Percentiles rank a stretch among this genome's conserved stretches.
phyloP scores from a whole-genome alignment of 108 stramenopile genomes.

The Skeletonema tropicum region DNA sequence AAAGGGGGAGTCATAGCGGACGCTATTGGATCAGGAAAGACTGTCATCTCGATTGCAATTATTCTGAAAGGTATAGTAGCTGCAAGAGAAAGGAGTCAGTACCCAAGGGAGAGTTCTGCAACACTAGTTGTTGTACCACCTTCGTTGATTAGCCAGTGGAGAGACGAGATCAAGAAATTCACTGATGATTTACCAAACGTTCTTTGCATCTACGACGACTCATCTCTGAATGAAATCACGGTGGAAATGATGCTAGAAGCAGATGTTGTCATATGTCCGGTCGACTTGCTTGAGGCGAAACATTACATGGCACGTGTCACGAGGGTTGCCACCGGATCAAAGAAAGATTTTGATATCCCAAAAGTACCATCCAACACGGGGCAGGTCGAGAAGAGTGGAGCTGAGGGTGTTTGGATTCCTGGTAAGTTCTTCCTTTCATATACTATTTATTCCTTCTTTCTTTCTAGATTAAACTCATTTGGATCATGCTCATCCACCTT shows the following conservation, averaged over 20 bases:
- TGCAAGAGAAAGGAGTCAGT: constrained; percentile 33
- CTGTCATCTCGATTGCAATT: constrained; percentile 77
- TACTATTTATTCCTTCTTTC: no score
- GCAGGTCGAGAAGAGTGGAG: constrained; percentile 51
- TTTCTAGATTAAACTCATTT: no score
- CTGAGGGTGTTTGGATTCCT: constrained; percentile 71
- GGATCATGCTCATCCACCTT: no score
- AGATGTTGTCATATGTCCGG: constrained; percentile 68
- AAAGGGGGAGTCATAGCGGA: constrained; percentile 83
- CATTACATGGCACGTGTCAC: constrained; percentile 57
- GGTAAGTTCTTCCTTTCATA: constrained; percentile 5
- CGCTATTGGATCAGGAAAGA: constrained; percentile 83
- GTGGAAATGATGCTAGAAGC: constrained; percentile 56
- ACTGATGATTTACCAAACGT: constrained; percentile 47
- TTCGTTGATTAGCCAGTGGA: constrained; percentile 76
- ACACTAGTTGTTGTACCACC: constrained; percentile 78
- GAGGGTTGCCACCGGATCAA: constrained; percentile 22
- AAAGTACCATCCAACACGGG: constrained; percentile 46
- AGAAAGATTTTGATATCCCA: constrained; percentile 40
- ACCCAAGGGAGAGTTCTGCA: constrained; percentile 57
- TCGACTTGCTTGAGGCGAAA: constrained; percentile 63
- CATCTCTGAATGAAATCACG: constrained; percentile 38
- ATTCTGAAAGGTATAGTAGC: constrained; percentile 59
- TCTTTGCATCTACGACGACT: constrained; percentile 55
- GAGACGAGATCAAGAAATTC: constrained; percentile 69